Evolutionary conservation across 345 rosid species (phyloP), one percentile per base, ranked within the genome.

Genomic region (Eucalyptus sp.): DNA sequence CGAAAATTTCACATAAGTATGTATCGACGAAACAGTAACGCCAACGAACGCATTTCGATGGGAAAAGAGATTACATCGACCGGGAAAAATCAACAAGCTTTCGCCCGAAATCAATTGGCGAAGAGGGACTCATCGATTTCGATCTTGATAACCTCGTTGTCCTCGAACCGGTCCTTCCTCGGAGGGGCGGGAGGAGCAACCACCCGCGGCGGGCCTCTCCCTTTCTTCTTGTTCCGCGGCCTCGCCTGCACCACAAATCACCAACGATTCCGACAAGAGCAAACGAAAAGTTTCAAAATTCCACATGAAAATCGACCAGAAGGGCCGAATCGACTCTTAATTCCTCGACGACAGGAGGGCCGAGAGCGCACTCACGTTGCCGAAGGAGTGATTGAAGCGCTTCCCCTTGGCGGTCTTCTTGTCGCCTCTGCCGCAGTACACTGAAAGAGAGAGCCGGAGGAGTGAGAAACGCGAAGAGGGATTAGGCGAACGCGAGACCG

Each of bases 301-400:
- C 0, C 51, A 1, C 12, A 50, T 7, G 58, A 43, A 46, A 52
- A 25, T 5, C 29, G n/a, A 50, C 29, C 1, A 44, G 49, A 58
- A 80, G 58, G 58, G 58, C 58, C 46, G 18, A 24, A 56, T 17
- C 79, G 31, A 58, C 49, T 4, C 24, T 27, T 27, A 5, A 41
- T 46, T 7, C 22, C 58, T 54, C 68, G 22, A 50, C 17, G 33
- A 52, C 43, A 37, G 17, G 2, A 52, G 37, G 31, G 29, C 7
- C 31, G 15, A 84, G 12, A 66, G 33, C 13, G 41, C 13, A 92
- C 94, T 94, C 88, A 97, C 99, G 90, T 97, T 97, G 71, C 99
- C 99, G 56, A 94, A 97, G 12, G 98, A 97, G 93, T 96, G 99
- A 81, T 92, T 94, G 91, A 97, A 97, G 29, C 99, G 97, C 94